phyloP scores from a whole-genome alignment of 169 alveolate genomes.

The Eimeria acervulina region DNA sequence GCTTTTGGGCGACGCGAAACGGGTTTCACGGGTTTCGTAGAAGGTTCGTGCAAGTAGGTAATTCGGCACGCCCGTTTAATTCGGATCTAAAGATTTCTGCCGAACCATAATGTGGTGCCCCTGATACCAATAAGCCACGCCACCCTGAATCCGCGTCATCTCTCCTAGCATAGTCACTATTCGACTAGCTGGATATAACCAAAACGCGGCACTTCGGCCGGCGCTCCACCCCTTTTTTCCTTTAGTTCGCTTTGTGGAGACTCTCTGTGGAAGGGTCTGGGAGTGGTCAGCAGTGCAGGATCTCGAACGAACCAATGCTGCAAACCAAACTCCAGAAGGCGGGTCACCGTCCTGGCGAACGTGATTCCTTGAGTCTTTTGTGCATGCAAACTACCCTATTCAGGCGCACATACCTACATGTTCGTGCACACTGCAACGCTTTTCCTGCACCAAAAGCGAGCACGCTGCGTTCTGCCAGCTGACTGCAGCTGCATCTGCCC shows the following conservation, averaged over 20 bases:
- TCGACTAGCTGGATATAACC: neutral
- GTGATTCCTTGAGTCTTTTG: neutral
- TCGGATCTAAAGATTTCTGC: neutral
- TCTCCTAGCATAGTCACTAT: neutral
- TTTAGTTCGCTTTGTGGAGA: neutral
- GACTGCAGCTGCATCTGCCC: too few species aligned
- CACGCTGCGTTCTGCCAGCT: neutral
- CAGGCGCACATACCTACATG: neutral
- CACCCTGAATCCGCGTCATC: neutral
- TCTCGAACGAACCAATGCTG: neutral
- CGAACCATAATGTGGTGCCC: neutral
- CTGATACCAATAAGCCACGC: neutral
- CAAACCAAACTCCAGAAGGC: neutral
- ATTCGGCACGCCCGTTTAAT: neutral
- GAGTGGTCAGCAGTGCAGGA: neutral
- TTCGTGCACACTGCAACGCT: neutral
- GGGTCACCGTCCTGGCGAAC: neutral
- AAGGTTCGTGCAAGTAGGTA: neutral
- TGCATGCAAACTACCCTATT: neutral
- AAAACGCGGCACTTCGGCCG: neutral
- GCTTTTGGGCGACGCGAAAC: neutral
- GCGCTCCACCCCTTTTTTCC: neutral
- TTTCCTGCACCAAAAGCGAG: too few species aligned
- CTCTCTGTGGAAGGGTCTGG: neutral
- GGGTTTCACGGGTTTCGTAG: neutral